Evolutionary conservation across 2,329 filamentous ascomycete species (phyloP).

Genomic region (Anthostomella pinea): DNA sequence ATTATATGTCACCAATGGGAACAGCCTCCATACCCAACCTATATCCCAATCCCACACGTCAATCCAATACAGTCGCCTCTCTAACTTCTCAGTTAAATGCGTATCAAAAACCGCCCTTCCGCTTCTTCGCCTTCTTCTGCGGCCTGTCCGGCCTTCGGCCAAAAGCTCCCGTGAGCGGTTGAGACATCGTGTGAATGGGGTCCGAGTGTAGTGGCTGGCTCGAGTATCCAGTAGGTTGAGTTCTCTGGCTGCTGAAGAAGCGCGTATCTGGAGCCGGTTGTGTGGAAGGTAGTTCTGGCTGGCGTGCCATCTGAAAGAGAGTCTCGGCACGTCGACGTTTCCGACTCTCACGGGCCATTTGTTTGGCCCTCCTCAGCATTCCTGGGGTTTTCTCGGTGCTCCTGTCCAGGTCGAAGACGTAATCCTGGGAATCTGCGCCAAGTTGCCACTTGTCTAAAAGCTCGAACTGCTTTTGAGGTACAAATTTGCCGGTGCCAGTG

Average conservation of each 20-base stretch:
- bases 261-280: constrained; percentile 24
- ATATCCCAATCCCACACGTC: not conserved
- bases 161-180: constrained; percentile 29
- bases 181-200: constrained; percentile 28
- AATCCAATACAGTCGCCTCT: constrained; percentile 1
- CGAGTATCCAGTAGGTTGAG: constrained; percentile 17
- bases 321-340: constrained; percentile 31
- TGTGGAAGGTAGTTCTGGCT: constrained; percentile 26
- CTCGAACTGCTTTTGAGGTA: constrained; percentile 20
- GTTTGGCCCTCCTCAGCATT: constrained; percentile 24
- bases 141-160: constrained; percentile 25
- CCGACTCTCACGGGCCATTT: constrained; percentile 25
- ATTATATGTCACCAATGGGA: no score
- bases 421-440: constrained; percentile 21
- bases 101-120: constrained; percentile 29
- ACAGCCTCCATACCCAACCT: no score
- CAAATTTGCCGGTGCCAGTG: constrained; percentile 28
- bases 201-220: constrained; percentile 21
- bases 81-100: not conserved
- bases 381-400: constrained; percentile 25
- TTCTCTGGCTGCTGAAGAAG: constrained; percentile 26
- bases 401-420: constrained; percentile 30
- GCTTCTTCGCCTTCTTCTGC: constrained; percentile 30
- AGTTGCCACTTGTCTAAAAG: constrained; percentile 30
- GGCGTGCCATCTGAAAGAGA: constrained; percentile 24